Evolutionary conservation across 2,329 filamentous ascomycete species (phyloP).

Genomic region (Berkeleyomyces basicola): DNA sequence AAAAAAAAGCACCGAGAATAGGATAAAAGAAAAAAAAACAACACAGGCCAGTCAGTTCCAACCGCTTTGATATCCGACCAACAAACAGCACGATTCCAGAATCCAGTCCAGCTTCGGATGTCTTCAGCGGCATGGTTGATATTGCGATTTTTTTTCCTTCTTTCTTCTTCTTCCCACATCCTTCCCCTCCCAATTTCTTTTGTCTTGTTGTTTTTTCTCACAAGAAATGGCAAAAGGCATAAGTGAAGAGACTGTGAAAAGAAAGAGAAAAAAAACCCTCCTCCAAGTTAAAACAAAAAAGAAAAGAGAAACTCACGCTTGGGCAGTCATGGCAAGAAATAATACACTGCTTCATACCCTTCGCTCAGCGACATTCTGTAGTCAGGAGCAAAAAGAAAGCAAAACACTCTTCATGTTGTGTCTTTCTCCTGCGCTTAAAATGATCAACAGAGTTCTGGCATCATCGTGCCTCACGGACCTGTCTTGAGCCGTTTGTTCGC

Average conservation of each 20-base stretch:
- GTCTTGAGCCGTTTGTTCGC: slow-evolving; percentile 16
- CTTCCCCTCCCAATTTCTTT: background rate
- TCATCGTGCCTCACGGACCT: background rate
- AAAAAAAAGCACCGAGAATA: background rate
- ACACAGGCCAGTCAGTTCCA: background rate
- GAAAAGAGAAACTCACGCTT: background rate
- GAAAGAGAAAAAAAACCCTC: background rate
- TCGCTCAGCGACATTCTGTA: background rate
- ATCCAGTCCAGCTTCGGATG: background rate
- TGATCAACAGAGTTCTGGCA: background rate
- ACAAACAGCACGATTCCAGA: background rate
- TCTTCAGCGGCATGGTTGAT: background rate
- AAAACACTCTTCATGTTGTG: background rate
- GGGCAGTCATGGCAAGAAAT: background rate
- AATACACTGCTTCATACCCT: background rate
- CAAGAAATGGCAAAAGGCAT: background rate
- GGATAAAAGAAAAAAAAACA: background rate
- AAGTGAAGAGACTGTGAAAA: background rate
- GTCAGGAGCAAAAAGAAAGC: too few species aligned
- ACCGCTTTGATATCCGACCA: background rate
- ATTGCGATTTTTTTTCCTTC: too few species aligned
- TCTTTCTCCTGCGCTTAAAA: background rate
- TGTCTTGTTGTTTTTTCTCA: background rate
- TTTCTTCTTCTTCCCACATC: background rate
- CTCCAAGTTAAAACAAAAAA: background rate